Evolutionary conservation across 768 basidiomycete species (phyloP).

Genomic region (Lentinus brumalis): DNA sequence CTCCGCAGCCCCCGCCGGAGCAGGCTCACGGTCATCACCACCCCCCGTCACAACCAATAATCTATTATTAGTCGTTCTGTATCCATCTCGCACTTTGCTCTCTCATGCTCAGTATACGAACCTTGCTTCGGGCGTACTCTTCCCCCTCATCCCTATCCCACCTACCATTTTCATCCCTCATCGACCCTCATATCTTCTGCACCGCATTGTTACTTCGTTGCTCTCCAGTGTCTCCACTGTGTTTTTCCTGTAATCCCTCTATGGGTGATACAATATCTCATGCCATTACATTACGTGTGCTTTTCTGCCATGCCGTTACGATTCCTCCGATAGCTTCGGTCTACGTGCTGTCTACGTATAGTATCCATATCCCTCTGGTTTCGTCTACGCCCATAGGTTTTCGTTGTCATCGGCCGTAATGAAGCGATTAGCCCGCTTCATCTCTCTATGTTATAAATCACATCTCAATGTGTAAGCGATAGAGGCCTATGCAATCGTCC

Average conservation of each 20-base stretch:
- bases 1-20: constrained; percentile 46
- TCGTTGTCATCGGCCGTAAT: too few species aligned
- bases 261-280: constrained; percentile 11
- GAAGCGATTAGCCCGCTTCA: too few species aligned
- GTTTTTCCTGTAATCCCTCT: neutral
- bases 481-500: neutral
- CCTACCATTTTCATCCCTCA: neutral
- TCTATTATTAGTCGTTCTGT: constrained; percentile 56
- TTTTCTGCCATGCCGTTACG: constrained; percentile 3
- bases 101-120: constrained; percentile 29
- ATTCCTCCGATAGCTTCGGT: neutral
- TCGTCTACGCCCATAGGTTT: too few species aligned
- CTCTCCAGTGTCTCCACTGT: neutral
- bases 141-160: neutral
- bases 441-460: neutral
- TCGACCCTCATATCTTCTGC: too few species aligned
- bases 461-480: neutral
- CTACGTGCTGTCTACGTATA: neutral
- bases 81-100: constrained; percentile 22
- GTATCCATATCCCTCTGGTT: neutral
- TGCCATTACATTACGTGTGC: constrained; percentile 19
- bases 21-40: constrained; percentile 30
- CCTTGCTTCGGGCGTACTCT: constrained; percentile 3
- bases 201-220: neutral
- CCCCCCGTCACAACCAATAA: constrained; percentile 32